Evolutionary conservation across 192 early-diverging fungal genomes (phyloP), one percentile per base, ranked within the genome.

Genomic region (Rhizoclosmatium sp.): DNA sequence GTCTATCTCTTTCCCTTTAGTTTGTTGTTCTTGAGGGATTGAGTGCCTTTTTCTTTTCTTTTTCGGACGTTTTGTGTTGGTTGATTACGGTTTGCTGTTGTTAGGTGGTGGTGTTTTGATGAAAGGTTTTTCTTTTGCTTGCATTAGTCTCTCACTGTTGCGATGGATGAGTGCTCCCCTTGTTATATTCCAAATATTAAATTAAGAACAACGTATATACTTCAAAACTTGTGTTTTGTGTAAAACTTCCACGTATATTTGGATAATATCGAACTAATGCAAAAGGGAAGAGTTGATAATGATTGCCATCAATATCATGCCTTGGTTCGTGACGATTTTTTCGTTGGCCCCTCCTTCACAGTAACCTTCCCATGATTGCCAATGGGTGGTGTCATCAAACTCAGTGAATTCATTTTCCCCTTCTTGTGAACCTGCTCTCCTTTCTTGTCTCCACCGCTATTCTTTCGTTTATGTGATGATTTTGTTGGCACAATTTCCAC

Each of bases 1-100:
- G 2, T 65, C 16, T 16, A 40, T 42, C 5, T 4, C 12, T 41
- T 31, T 3, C 45, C 12, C 45, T n/a, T 68, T 42, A 68, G 61
- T 66, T 76, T 23, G 65, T 76, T 76, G 65, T 76, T 76, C 62
- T 67, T 76, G 75, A 14, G n/a, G 16, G 21, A 4, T 12, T 58
- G 19, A 2, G 12, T 66, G 61, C 2, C 51, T 56, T 5, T 56
- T 54, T 44, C 51, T 67, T 49, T 54, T 54, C 16, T 19, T 47
- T 31, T 48, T 56, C n/a, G 69, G 23, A 56, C 54, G 47, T 31
- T 71, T 40, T 49, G 10, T 23, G 23, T 44, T 71, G 47, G 47
- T 21, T 62, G 60, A 0, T 19, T 62, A 40, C 23, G 39, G 9
- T 56, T 56, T 56, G 54, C 7, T 62, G 7, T 62, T 62, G 60